Evolutionary conservation across 108 stramenopile species (phyloP).

Genomic region (Mediolabrus comicus): DNA sequence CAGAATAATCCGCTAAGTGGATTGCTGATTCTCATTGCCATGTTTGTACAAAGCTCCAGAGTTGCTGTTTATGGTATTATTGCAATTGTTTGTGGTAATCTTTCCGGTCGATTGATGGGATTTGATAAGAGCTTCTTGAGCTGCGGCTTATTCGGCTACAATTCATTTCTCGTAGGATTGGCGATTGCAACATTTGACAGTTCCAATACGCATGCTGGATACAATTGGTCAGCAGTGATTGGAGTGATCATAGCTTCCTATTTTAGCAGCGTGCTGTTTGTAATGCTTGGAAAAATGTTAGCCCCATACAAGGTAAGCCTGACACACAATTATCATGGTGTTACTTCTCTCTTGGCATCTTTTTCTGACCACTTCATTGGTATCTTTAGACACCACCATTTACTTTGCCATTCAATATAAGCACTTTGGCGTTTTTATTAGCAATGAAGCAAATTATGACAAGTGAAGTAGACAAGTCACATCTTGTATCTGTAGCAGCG

Average conservation of each 20-base stretch:
- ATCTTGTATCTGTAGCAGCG: constrained; percentile 2
- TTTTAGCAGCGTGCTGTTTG: constrained; percentile 26
- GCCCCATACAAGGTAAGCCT: constrained; percentile 32
- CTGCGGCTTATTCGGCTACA: constrained; percentile 48
- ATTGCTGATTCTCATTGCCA: constrained; percentile 26
- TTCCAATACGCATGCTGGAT: constrained; percentile 1
- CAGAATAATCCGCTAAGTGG: constrained; percentile 45
- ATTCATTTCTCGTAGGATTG: constrained; percentile 37
- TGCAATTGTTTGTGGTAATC: constrained; percentile 25
- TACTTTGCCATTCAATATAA: constrained; percentile 44
- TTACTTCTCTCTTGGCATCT: too few species aligned
- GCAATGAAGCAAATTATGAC: constrained; percentile 5
- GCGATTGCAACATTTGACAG: constrained; percentile 45
- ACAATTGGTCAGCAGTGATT: constrained; percentile 1
- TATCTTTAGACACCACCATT: constrained; percentile 37
- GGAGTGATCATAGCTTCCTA: constrained; percentile 18
- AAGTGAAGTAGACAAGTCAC: neutral
- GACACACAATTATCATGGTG: neutral
- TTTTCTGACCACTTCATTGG: neutral
- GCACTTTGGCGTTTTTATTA: constrained; percentile 24
- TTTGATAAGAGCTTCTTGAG: constrained; percentile 30
- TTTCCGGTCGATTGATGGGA: constrained; percentile 27
- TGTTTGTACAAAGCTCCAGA: constrained; percentile 38
- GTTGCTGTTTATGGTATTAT: constrained; percentile 43
- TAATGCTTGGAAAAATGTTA: constrained; percentile 27